Evolutionary conservation across 495 filamentous ascomycete genomes (phyloP).

Genomic region (Recurvomyces mirabilis): DNA sequence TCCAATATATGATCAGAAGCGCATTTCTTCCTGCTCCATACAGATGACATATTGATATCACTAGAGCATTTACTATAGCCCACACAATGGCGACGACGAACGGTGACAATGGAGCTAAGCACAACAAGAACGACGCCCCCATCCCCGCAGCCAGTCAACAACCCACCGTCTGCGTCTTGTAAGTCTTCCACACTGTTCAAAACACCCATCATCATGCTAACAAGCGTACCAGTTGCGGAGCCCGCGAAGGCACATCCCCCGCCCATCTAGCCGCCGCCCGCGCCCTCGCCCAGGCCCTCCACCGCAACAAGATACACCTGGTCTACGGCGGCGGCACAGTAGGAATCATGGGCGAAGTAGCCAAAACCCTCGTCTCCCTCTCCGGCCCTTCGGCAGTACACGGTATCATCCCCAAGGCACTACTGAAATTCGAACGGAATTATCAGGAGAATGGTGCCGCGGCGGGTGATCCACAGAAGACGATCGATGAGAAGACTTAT

Average conservation of each 20-base stretch:
- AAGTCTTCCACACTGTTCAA: slow-evolving; percentile 8
- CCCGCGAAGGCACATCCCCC: slow-evolving; percentile 57
- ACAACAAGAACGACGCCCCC: background rate
- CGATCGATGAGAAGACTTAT: slow-evolving; percentile 56
- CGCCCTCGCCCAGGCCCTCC: slow-evolving; percentile 62
- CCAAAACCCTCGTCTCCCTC: slow-evolving; percentile 73
- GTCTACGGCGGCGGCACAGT: slow-evolving; percentile 93
- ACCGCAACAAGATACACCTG: slow-evolving; percentile 60
- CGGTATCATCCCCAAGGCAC: slow-evolving; percentile 79
- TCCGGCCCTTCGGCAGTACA: slow-evolving; percentile 75
- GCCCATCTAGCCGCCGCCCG: slow-evolving; percentile 63
- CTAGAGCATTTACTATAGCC: no score
- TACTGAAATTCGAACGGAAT: slow-evolving; percentile 70
- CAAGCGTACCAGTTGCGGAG: slow-evolving; percentile 48
- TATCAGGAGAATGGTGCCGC: slow-evolving; percentile 34
- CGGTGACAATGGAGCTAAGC: no score
- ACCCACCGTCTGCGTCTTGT: slow-evolving; percentile 58
- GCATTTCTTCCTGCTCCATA: no score
- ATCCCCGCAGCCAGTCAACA: slow-evolving; percentile 19
- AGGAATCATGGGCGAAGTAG: slow-evolving; percentile 89
- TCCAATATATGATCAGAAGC: no score
- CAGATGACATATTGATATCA: no score
- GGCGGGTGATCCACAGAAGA: slow-evolving; percentile 27
- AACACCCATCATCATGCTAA: background rate
- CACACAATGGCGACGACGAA: slow-evolving; percentile 14